Conservation (phyloP, 2,329 filamentous ascomycete genomes). For the Aspergillus phoenicis region DNA sequence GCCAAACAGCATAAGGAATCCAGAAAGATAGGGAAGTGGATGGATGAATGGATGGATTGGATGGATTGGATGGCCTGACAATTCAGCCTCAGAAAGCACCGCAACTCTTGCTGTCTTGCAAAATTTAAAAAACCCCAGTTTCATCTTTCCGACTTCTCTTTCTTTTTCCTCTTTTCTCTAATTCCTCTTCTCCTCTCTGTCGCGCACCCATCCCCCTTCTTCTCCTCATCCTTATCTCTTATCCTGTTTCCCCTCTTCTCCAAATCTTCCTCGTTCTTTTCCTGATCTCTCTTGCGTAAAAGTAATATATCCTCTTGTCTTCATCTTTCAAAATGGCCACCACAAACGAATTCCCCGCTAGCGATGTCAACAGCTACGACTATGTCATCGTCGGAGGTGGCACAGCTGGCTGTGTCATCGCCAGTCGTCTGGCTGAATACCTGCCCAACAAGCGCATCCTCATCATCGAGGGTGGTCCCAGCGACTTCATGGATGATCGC, state of each 20-base stretch:
- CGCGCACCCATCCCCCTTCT: not conserved
- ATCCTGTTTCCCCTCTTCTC: conserved; percentile 11
- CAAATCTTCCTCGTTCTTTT: conserved; percentile 9
- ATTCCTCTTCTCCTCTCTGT: not conserved
- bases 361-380: conserved; percentile 71
- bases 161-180: conserved; percentile 12
- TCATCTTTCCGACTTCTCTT: conserved; percentile 10
- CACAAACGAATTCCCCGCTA: conserved; percentile 66
- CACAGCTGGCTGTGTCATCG: conserved; percentile 83
- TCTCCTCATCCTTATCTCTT: conserved; percentile 9
- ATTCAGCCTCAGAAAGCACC: conserved; percentile 12
- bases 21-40: conserved; percentile 9
- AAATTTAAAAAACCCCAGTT: conserved; percentile 5
- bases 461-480: conserved; percentile 84
- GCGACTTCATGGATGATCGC: conserved; percentile 84
- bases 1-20: conserved; percentile 10
- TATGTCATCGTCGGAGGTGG: conserved; percentile 85
- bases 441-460: conserved; percentile 79
- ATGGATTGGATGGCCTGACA: conserved; percentile 10
- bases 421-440: conserved; percentile 77
- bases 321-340: conserved; percentile 56
- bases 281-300: not conserved
- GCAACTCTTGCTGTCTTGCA: conserved; percentile 6
- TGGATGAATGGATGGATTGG: not conserved
- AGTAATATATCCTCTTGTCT: too few species aligned